phyloP scores from a whole-genome alignment of 768 basidiomycete genomes.

The Russula virescens region DNA sequence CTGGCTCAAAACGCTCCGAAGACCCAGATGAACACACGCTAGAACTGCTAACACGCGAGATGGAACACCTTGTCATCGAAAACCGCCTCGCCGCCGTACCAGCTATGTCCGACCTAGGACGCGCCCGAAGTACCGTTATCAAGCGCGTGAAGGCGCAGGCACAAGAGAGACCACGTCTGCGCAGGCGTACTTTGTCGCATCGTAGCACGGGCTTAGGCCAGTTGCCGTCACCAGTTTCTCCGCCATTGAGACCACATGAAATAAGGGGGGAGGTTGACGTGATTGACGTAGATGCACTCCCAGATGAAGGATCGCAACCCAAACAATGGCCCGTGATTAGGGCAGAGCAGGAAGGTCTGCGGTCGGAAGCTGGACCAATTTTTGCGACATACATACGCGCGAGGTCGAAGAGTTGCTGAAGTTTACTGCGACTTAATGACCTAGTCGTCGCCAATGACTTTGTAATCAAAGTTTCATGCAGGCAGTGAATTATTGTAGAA shows the following conservation, averaged over 20 bases:
- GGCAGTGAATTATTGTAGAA: no score
- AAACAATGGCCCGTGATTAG: not conserved
- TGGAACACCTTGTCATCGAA: slow-evolving; percentile 24
- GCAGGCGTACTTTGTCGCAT: slow-evolving; percentile 16
- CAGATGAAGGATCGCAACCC: not conserved
- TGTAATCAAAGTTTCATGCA: no score
- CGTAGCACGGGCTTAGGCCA: slow-evolving; percentile 14
- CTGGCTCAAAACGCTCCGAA: not conserved
- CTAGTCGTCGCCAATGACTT: no score
- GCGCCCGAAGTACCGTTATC: slow-evolving; percentile 13
- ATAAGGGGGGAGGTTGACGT: not conserved
- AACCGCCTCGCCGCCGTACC: slow-evolving; percentile 11
- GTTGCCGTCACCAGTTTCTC: slow-evolving; percentile 18
- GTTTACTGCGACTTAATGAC: no score
- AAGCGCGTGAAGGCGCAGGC: slow-evolving; percentile 11
- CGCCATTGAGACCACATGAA: not conserved
- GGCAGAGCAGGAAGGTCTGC: not conserved
- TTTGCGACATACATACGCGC: slow-evolving; percentile 9
- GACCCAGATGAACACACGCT: slow-evolving; percentile 19
- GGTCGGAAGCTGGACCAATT: not conserved
- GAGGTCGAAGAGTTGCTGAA: slow-evolving; percentile 22
- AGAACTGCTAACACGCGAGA: slow-evolving; percentile 21
- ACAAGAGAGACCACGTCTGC: slow-evolving; percentile 8
- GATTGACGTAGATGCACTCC: slow-evolving; percentile 22
- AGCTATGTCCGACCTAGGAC: slow-evolving; percentile 18